phyloP scores from a whole-genome alignment of 495 filamentous ascomycete genomes.

The Penicillium diatomitis region DNA sequence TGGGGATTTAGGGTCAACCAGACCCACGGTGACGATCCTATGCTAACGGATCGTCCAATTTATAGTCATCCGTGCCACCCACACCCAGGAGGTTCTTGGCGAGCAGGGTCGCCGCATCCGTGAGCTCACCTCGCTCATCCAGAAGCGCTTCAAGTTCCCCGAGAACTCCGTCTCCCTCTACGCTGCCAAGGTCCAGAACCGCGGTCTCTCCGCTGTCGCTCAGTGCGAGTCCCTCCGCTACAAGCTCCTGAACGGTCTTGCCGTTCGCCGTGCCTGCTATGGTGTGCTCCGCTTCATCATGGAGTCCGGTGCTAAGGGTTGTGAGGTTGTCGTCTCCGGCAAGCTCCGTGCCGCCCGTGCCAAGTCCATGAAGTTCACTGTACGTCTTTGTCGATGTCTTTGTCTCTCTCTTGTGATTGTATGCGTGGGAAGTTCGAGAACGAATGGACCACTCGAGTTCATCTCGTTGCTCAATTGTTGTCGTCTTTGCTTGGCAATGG shows the following conservation, averaged over 20 bases:
- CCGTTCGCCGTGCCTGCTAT: constrained; percentile 95
- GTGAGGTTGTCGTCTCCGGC: constrained; percentile 97
- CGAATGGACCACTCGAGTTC: too few relatives aligned
- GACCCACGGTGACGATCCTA: constrained; percentile 2
- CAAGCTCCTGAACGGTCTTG: constrained; percentile 98
- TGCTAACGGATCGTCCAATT: constrained; percentile 32
- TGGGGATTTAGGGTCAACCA: background rate
- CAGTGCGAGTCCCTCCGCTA: constrained; percentile 99
- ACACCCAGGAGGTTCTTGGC: constrained; percentile 99
- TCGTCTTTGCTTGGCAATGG: too few relatives aligned
- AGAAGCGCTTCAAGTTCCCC: constrained; percentile 99
- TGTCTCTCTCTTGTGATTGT: too few relatives aligned
- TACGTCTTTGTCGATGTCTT: constrained; percentile 31
- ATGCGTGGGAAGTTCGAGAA: too few relatives aligned
- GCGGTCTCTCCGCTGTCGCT: constrained; percentile 97
- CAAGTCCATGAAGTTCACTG: constrained; percentile 99
- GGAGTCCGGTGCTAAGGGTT: constrained; percentile 98
- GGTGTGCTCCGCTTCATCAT: constrained; percentile 99
- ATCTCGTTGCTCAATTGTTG: too few relatives aligned
- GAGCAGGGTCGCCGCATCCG: constrained; percentile 99
- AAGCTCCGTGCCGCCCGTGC: constrained; percentile 97
- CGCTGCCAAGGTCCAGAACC: constrained; percentile 99
- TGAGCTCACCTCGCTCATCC: constrained; percentile 98
- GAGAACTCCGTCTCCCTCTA: constrained; percentile 99
- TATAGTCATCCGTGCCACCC: constrained; percentile 91